Evolutionary conservation across 2,329 filamentous ascomycete species (phyloP).

Genomic region (Claviceps paspali): DNA sequence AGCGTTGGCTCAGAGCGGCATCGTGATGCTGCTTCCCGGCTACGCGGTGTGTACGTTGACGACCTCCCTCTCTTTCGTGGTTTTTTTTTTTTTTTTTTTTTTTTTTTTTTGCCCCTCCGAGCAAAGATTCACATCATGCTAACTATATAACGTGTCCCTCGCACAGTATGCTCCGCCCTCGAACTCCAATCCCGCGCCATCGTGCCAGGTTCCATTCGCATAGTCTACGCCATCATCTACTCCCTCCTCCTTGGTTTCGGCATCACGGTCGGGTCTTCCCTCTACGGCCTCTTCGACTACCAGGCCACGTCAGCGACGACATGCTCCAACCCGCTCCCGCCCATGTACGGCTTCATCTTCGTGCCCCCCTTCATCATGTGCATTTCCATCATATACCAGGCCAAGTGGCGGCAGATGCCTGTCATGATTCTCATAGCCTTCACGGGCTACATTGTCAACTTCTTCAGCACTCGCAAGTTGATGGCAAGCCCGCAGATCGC

Average conservation of each 20-base stretch:
- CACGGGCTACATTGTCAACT: conserved; percentile 62
- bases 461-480: conserved; percentile 52
- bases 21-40: conserved; percentile 50
- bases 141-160: neutral
- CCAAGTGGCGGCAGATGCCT: conserved; percentile 66
- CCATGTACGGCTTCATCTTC: conserved; percentile 46
- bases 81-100: neutral
- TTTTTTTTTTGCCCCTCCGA: too few relatives aligned
- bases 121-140: neutral
- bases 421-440: conserved; percentile 62
- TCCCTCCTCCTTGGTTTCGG: conserved; percentile 58
- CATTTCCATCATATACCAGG: conserved; percentile 63
- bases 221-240: conserved; percentile 63
- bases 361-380: conserved; percentile 60
- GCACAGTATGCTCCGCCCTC: conserved; percentile 29
- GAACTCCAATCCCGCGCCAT: conserved; percentile 56
- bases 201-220: conserved; percentile 55
- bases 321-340: conserved; percentile 28
- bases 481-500: conserved; percentile 56
- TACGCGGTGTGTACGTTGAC: conserved; percentile 38
- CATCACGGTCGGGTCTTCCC: conserved; percentile 49
- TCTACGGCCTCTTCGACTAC: conserved; percentile 46
- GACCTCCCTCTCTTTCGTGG: neutral
- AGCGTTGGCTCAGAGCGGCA: conserved; percentile 47
- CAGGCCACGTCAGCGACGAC: conserved; percentile 30